Evolutionary conservation across 139 green algal genomes (phyloP), one percentile per base, ranked within the genome.

Genomic region (Raphidocelis subcapitata): DNA sequence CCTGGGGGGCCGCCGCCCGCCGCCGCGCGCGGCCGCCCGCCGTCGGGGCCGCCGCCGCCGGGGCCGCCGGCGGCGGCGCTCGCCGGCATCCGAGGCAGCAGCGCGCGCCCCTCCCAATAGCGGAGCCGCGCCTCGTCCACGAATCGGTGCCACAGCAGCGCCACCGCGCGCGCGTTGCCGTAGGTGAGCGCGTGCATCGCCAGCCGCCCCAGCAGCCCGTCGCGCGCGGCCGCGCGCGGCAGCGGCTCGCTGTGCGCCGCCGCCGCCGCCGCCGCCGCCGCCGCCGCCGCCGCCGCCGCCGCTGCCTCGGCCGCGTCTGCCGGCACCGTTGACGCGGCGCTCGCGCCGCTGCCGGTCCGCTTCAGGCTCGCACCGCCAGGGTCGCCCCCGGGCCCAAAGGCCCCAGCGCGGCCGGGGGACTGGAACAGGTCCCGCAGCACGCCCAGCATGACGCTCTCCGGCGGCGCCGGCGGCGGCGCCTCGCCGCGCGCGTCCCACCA

Each of bases 91-190:
- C 85, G 75, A 0, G 90, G 90, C 51, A 95, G 81, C 21, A 67
- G 72, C 1, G 37, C 35, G 35, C 68, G 63, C 29, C 71, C 36
- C 35, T 95, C 90, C 90, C 88, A 94, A 62, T 86, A 83, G 0
- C 60, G 44, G 56, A 91, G 88, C 5, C 90, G 80, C 64, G 93
- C 72, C 65, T 86, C 77, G 44, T 69, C 71, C 3, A 78, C 37
- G 21, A 78, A 83, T 56, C 82, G 72, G 65, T 84, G 73, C 92
- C 92, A 97, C 29, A 97, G 77, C 24, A 79, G 31, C 1, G 88
- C 82, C 8, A 94, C 65, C 0, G 90, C 90, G 0, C 91, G 68
- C 0, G 87, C 74, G 63, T 91, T 96, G 57, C 85, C 83, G 55
- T 92, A 90, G 33, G 85, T 63, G 67, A 94, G 59, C 0, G 75